Conservation (phyloP, 495 filamentous ascomycete species). For the Friedmanniomyces endolithicus region DNA sequence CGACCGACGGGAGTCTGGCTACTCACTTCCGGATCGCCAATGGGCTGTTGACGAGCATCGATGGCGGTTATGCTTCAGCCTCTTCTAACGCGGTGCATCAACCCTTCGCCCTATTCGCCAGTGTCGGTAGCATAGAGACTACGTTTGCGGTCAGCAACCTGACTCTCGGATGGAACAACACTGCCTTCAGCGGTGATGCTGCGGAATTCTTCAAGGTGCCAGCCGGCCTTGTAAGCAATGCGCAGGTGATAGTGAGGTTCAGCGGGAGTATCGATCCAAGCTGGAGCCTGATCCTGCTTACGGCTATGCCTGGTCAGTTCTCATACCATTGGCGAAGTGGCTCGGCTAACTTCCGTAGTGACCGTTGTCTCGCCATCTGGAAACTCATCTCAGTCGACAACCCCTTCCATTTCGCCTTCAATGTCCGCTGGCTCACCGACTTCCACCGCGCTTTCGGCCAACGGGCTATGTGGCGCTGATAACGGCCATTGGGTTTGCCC, state of each 20-base stretch:
- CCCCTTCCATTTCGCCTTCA: background rate
- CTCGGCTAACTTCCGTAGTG: background rate
- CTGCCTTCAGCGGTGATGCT: conserved; percentile 14
- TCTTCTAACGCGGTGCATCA: background rate
- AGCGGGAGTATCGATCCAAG: background rate
- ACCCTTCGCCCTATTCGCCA: conserved; percentile 6
- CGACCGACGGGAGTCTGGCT: conserved; percentile 11
- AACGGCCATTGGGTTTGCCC: conserved; percentile 3
- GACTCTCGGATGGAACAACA: conserved; percentile 15
- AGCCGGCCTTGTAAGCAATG: conserved; percentile 2
- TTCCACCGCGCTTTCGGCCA: background rate
- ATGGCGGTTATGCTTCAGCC: conserved; percentile 11
- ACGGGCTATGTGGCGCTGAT: conserved; percentile 8
- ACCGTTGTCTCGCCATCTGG: background rate
- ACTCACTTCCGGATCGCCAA: conserved; percentile 13
- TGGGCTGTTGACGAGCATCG: conserved; percentile 3
- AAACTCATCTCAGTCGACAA: background rate
- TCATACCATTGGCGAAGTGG: background rate
- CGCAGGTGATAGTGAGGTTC: conserved; percentile 14
- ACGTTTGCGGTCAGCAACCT: conserved; percentile 9
- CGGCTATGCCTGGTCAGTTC: conserved; percentile 4
- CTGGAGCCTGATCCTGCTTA: conserved; percentile 10
- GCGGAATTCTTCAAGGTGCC: conserved; percentile 16
- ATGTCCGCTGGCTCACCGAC: background rate
- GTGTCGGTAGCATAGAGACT: conserved; percentile 3